phyloP scores from a whole-genome alignment of 345 rosid species.

The Mangifera indica region DNA sequence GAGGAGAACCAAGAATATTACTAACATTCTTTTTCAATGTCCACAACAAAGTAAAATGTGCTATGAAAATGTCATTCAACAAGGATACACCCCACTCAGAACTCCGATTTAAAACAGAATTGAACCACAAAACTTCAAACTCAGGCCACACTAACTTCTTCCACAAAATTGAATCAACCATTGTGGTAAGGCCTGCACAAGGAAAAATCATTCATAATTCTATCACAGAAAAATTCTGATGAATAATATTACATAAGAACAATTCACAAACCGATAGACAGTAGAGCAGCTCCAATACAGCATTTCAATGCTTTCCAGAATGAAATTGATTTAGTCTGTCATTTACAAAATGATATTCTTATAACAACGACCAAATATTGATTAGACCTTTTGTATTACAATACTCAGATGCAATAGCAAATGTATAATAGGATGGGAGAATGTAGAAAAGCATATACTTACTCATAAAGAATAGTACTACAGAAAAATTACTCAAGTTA shows the following conservation, averaged over 20 bases:
- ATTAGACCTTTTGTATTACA: conserved; percentile 3
- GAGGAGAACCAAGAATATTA: background rate
- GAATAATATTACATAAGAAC: conserved; percentile 6
- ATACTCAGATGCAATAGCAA: background rate
- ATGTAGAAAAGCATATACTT: background rate
- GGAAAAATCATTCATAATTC: conserved; percentile 26
- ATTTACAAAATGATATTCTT: conserved; percentile 28
- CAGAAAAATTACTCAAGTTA: background rate
- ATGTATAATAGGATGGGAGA: background rate
- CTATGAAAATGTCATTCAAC: conserved; percentile 12
- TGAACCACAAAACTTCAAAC: conserved; percentile 96
- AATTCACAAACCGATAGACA: conserved; percentile 62
- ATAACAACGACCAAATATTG: conserved; percentile 29
- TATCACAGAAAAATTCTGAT: conserved; percentile 17
- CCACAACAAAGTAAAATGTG: background rate
- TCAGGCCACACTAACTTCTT: conserved; percentile 85
- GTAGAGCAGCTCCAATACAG: conserved; percentile 52
- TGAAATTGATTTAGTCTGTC: conserved; percentile 76
- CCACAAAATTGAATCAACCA: conserved; percentile 94
- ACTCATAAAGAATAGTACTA: background rate
- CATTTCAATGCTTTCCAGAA: conserved; percentile 57
- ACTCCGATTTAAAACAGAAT: conserved; percentile 90
- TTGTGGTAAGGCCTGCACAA: conserved; percentile 68
- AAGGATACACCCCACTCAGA: conserved; percentile 99
- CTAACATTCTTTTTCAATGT: background rate